Evolutionary conservation across 306 rosid genomes (phyloP).

Genomic region (Sechiopsis laciniata): DNA sequence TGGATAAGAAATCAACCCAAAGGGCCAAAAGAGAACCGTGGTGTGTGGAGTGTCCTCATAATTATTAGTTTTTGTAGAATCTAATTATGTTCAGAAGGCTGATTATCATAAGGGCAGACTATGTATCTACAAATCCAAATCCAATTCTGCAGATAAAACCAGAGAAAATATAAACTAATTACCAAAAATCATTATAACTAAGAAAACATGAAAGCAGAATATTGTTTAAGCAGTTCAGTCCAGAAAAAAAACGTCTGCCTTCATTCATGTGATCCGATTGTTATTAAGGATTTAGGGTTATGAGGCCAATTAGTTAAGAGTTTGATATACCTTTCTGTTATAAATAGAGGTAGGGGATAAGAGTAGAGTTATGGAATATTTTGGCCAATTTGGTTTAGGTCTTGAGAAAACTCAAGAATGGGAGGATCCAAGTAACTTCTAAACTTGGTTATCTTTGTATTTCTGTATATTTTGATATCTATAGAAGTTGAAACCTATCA

Average conservation of each 20-base stretch:
- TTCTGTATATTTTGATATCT: too few species aligned
- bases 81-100: not conserved
- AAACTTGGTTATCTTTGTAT: too few species aligned
- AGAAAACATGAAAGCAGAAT: not conserved
- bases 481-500: too few species aligned
- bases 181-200: not conserved
- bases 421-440: too few species aligned
- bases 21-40: not conserved
- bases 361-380: too few species aligned
- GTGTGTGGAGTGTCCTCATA: not conserved
- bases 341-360: too few species aligned
- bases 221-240: constrained; percentile 9
- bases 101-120: not conserved
- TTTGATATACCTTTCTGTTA: too few species aligned
- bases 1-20: not conserved
- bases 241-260: not conserved
- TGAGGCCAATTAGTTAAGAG: too few species aligned
- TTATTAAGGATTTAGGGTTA: too few species aligned
- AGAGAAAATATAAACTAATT: not conserved
- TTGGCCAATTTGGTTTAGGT: too few species aligned
- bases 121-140: not conserved
- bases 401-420: too few species aligned
- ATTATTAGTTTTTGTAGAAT: not conserved
- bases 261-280: too few species aligned
- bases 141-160: not conserved